Evolutionary conservation across 257 asterid species (phyloP), one percentile per base, ranked within the genome.

Genomic region (Salvia miltiorrhiza): DNA sequence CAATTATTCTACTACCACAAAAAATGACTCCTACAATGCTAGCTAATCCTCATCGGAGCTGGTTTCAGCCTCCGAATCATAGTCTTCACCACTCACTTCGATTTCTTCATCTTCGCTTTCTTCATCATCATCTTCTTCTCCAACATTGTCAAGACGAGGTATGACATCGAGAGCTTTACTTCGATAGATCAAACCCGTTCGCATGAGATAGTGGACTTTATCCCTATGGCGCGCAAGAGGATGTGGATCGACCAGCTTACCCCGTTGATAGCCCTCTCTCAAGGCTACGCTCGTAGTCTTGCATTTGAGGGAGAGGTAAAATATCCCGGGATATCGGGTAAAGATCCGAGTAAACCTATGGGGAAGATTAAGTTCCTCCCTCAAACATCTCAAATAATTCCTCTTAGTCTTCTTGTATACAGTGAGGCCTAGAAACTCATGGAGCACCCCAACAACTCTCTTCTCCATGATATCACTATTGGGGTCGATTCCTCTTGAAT

Each of bases 391-490:
- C 80, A 93, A 69, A 82, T 90, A 88, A 79, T 93, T 93, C 69
- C 96, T 87, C 83, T 82, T 93, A 0, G 99, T 93, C 78, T 90
- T 93, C 89, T 88, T 88, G 86, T 90, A 82, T 16, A 90, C 66
- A 40, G 95, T 87, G 83, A 93, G 76, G 76, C 85, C 65, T 73
- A 93, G 74, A 60, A 88, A 77, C 79, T 93, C 99, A 28, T 90
- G 99, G 59, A 93, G 76, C 66, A 93, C 93, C 12, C 99, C 97
- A 9, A 88, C 96, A 13, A 93, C 96, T 79, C 99, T 77, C 73
- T 90, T 93, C 91, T 93, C 99, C 96, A 93, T 90, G 37, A 93
- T 92, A 75, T 93, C 96, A 35, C 97, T 90, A 35, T 81, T 57
- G 2, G 96, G 95, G 56, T 90, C 96, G 30, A 93, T 88, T 63